Percentiles rank a stretch among this genome's conserved stretches.
phyloP scores from a whole-genome alignment of 495 filamentous ascomycete genomes.

The Collariella sp. region DNA sequence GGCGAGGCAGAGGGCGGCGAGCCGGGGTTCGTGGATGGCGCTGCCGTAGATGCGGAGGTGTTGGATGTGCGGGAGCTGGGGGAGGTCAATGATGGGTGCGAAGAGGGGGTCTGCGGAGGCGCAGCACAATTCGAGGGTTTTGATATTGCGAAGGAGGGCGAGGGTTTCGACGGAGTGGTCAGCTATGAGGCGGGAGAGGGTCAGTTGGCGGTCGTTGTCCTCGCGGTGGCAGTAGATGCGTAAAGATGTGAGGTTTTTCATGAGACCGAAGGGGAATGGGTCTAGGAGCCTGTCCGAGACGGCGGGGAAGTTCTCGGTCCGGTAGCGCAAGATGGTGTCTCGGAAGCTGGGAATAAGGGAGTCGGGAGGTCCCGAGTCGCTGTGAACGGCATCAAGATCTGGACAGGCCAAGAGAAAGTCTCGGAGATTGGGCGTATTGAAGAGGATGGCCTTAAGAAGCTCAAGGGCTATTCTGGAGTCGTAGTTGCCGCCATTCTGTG shows the following conservation, averaged over 20 bases:
- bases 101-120: constrained; percentile 17
- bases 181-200: constrained; percentile 20
- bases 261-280: constrained; percentile 13
- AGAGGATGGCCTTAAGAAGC: constrained; percentile 18
- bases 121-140: constrained; percentile 29
- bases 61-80: constrained; percentile 24
- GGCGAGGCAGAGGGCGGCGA: constrained; percentile 22
- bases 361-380: constrained; percentile 5
- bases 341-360: constrained; percentile 2
- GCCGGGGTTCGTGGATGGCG: constrained; percentile 24
- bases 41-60: constrained; percentile 29
- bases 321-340: constrained; percentile 12
- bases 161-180: constrained; percentile 21
- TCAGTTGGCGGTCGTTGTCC: constrained; percentile 16
- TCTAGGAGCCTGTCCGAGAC: background rate
- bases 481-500: background rate
- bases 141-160: constrained; percentile 15
- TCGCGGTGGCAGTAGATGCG: constrained; percentile 31
- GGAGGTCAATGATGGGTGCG: constrained; percentile 8
- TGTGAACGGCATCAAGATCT: constrained; percentile 14
- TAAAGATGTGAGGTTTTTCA: constrained; percentile 17
- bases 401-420: constrained; percentile 26
- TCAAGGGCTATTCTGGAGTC: constrained; percentile 12
- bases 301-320: background rate
- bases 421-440: constrained; percentile 19